Percentiles rank a stretch among this genome's conserved stretches.
Evolutionary conservation across 495 filamentous ascomycete genomes (phyloP).

Genomic region (Lichina pygmaea): DNA sequence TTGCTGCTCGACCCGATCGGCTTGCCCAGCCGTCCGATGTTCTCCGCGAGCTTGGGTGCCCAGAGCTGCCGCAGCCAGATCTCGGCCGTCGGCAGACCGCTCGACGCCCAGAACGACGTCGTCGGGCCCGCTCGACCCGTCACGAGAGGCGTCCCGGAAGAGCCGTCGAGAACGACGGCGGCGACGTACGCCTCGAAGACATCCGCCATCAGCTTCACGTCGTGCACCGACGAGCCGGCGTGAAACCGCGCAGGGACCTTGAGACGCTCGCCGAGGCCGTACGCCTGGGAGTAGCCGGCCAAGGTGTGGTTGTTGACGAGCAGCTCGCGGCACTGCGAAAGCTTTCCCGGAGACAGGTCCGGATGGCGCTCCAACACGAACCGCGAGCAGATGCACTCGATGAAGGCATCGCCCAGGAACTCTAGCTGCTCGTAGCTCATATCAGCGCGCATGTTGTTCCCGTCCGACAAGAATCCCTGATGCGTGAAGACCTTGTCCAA

Average conservation of each 20-base stretch:
- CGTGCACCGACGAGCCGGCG: conserved; percentile 8
- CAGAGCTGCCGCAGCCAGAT: conserved; percentile 48
- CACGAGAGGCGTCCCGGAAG: too few relatives aligned
- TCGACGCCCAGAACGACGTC: conserved; percentile 6
- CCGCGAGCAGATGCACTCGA: conserved; percentile 30
- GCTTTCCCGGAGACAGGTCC: conserved; percentile 25
- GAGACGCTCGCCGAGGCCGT: conserved; percentile 36
- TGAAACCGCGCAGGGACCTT: conserved; percentile 20
- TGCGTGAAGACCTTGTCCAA: conserved; percentile 43
- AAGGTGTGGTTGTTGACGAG: conserved; percentile 59
- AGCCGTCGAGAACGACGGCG: conserved; percentile 38
- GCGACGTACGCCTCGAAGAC: conserved; percentile 78
- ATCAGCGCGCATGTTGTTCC: background rate
- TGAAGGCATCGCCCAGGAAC: conserved; percentile 49
- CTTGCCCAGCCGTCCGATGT: conserved; percentile 6
- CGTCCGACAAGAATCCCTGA: conserved; percentile 4
- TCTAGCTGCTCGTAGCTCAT: conserved; percentile 41
- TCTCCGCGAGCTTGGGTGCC: conserved; percentile 21
- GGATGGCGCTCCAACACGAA: conserved; percentile 17
- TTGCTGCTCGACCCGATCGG: conserved; percentile 13
- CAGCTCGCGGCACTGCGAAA: conserved; percentile 36
- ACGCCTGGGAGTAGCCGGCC: conserved; percentile 30
- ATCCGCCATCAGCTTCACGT: conserved; percentile 49
- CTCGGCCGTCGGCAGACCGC: conserved; percentile 30
- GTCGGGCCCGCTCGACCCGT: too few relatives aligned